A percentile compares a stretch with the other conserved stretches of the same genome.
Conservation (phyloP, 805 yeast genomes). For the Wickerhamia fluorescens region DNA sequence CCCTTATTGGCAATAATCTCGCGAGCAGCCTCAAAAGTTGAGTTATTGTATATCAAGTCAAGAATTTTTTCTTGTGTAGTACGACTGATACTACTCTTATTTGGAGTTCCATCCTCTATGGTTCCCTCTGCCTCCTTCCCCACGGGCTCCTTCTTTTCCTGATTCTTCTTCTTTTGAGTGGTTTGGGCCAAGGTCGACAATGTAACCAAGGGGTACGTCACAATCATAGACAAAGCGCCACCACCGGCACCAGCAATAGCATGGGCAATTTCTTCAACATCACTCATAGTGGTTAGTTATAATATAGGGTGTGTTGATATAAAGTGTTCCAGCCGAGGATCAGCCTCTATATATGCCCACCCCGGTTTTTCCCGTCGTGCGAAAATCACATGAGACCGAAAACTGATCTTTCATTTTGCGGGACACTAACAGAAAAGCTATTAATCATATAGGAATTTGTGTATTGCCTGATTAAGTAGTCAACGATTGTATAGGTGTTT, state of each 20-base stretch:
- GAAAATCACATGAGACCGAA: conserved; percentile 4
- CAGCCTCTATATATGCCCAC: too few relatives aligned
- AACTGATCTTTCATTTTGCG: too few relatives aligned
- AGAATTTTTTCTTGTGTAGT: conserved; percentile 12
- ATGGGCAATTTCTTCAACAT: conserved; percentile 57
- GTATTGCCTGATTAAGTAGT: background rate
- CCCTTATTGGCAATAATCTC: conserved; percentile 54
- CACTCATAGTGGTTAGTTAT: conserved; percentile 21
- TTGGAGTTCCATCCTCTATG: conserved; percentile 4
- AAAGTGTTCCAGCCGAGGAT: too few relatives aligned
- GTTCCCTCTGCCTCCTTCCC: conserved; percentile 7
- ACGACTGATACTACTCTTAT: conserved; percentile 8
- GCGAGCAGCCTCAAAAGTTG: conserved; percentile 22
- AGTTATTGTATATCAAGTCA: conserved; percentile 8
- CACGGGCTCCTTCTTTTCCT: too few relatives aligned
- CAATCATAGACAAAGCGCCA: conserved; percentile 79
- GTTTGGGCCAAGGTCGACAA: conserved; percentile 86
- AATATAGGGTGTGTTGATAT: too few relatives aligned
- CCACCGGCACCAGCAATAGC: conserved; percentile 95
- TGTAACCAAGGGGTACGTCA: conserved; percentile 86
- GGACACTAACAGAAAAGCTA: too few relatives aligned
- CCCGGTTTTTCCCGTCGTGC: too few relatives aligned
- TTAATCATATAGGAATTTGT: too few relatives aligned
- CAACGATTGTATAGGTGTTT: background rate
- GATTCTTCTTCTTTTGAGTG: conserved; percentile 23